phyloP scores from a whole-genome alignment of 2,329 filamentous ascomycete genomes.

The Volutella citrinella region DNA sequence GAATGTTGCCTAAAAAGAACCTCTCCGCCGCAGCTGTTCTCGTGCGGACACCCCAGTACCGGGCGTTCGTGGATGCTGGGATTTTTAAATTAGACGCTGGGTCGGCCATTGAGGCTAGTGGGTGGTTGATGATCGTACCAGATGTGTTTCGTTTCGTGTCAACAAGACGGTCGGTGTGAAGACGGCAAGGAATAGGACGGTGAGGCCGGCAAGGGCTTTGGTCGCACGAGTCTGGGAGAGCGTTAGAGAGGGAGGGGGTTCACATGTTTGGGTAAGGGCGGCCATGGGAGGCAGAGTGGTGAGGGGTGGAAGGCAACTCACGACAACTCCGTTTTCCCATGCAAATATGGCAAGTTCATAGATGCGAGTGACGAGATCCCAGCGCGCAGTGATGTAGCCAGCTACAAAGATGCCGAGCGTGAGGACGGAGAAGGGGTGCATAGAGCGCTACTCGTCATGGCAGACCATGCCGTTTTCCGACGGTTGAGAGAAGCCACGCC shows the following conservation, averaged over 20 bases:
- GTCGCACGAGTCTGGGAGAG: constrained; percentile 69
- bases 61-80: constrained; percentile 76
- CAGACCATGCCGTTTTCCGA: constrained; percentile 40
- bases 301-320: constrained; percentile 43
- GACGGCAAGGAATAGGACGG: constrained; percentile 78
- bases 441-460: constrained; percentile 52
- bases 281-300: neutral
- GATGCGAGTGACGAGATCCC: constrained; percentile 94
- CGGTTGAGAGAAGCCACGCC: constrained; percentile 9
- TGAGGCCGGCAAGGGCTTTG: constrained; percentile 80
- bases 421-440: constrained; percentile 97
- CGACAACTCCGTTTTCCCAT: constrained; percentile 97
- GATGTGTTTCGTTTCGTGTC: constrained; percentile 72
- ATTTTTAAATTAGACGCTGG: constrained; percentile 14
- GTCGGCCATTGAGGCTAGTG: constrained; percentile 2
- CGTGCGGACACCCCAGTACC: constrained; percentile 85
- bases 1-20: constrained; percentile 85
- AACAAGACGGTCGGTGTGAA: constrained; percentile 82
- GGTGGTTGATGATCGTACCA: constrained; percentile 55
- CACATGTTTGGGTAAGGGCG: constrained; percentile 9
- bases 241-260: too few relatives aligned
- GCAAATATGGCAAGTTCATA: constrained; percentile 98
- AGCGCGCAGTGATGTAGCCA: constrained; percentile 98
- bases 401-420: constrained; percentile 98
- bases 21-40: constrained; percentile 89